A percentile compares a stretch with the other conserved stretches of the same genome.
Evolutionary conservation across 2,329 filamentous ascomycete species (phyloP).

Genomic region (Sarocladium oryzae): DNA sequence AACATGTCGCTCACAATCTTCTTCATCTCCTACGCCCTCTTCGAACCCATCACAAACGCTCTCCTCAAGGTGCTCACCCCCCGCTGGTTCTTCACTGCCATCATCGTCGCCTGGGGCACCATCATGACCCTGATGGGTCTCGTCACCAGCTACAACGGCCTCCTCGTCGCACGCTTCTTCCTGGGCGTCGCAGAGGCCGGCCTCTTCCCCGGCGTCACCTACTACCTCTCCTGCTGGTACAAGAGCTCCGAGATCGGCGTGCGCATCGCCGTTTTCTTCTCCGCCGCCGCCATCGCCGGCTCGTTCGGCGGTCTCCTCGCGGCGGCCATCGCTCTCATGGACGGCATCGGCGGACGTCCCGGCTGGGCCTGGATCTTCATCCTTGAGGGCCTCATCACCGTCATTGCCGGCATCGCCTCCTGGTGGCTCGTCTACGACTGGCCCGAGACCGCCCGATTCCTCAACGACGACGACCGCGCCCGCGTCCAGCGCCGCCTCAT

Average conservation of each 20-base stretch:
- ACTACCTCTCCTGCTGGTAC: constrained; percentile 76
- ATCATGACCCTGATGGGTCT: constrained; percentile 44
- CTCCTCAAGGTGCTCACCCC: constrained; percentile 53
- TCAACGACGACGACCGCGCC: constrained; percentile 25
- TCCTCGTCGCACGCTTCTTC: constrained; percentile 45
- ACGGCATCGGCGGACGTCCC: constrained; percentile 36
- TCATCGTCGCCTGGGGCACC: constrained; percentile 43
- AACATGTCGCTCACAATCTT: constrained; percentile 56
- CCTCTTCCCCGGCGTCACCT: constrained; percentile 57
- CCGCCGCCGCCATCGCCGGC: constrained; percentile 49
- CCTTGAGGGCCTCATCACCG: constrained; percentile 32
- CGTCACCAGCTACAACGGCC: constrained; percentile 35
- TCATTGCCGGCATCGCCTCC: constrained; percentile 24
- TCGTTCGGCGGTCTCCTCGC: constrained; percentile 57
- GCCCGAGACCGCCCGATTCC: constrained; percentile 26
- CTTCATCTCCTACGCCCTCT: constrained; percentile 63
- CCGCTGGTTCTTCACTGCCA: constrained; percentile 45
- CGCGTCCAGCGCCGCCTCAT: constrained; percentile 27
- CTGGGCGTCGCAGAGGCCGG: constrained; percentile 63
- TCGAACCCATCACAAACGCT: constrained; percentile 58
- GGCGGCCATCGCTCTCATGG: constrained; percentile 39
- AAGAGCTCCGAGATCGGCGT: constrained; percentile 68
- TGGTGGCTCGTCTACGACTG: constrained; percentile 27
- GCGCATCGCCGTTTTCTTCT: constrained; percentile 63
- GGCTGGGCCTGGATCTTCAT: constrained; percentile 51